Percentiles rank a stretch among this genome's conserved stretches.
Evolutionary conservation across 495 filamentous ascomycete genomes (phyloP).

Genomic region (Lophiotrema nucula): DNA sequence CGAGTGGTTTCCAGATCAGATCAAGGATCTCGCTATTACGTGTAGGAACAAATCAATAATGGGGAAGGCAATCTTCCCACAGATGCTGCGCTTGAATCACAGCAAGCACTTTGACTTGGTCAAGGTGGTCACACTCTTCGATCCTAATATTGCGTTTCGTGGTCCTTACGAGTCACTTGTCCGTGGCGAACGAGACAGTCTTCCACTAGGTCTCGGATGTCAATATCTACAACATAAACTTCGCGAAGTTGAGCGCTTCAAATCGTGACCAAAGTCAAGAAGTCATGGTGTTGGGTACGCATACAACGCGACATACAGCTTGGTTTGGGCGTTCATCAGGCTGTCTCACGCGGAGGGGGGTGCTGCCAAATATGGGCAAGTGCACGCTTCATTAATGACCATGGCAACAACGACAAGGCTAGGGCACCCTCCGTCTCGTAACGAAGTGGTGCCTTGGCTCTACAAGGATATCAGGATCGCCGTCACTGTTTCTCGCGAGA

Average conservation of each 20-base stretch:
- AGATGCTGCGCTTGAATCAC: background rate
- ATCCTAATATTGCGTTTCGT: background rate
- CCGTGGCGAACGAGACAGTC: slow-evolving; percentile 1
- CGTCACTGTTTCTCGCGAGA: too few relatives aligned
- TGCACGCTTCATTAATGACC: too few relatives aligned
- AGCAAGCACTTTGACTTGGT: slow-evolving; percentile 7
- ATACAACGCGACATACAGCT: too few relatives aligned
- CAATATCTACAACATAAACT: slow-evolving; percentile 5
- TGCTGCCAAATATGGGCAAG: too few relatives aligned
- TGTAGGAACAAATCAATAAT: slow-evolving; percentile 7
- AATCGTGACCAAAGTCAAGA: too few relatives aligned
- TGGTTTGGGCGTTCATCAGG: too few relatives aligned
- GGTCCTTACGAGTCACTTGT: background rate
- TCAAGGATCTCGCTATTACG: background rate
- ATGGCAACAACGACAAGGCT: too few relatives aligned
- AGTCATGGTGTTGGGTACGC: too few relatives aligned
- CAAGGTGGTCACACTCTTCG: slow-evolving; percentile 5
- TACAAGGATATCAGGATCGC: too few relatives aligned
- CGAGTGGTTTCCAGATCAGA: background rate
- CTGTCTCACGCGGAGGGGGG: too few relatives aligned
- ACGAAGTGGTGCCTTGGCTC: too few relatives aligned
- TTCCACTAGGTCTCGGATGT: slow-evolving; percentile 3
- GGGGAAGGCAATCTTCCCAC: slow-evolving; percentile 4
- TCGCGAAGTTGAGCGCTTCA: slow-evolving; percentile 2
- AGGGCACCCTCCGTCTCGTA: too few relatives aligned